phyloP scores from a whole-genome alignment of 2,329 filamentous ascomycete genomes.

The Exophiala aquamarina region DNA sequence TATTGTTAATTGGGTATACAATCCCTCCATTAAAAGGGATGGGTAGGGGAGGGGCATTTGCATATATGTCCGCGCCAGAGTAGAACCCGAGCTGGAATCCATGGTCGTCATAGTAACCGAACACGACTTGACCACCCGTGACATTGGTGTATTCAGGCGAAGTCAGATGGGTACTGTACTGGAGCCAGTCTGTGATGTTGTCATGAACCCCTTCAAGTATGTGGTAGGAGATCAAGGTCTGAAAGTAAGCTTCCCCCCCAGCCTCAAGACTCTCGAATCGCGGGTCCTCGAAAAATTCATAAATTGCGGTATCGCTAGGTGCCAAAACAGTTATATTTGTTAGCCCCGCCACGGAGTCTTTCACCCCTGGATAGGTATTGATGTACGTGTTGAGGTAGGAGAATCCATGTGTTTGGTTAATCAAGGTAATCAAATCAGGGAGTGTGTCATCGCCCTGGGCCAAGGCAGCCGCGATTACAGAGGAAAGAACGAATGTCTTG shows the following conservation, averaged over 20 bases:
- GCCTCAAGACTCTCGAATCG: background rate
- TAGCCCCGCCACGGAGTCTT: background rate
- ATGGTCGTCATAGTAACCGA: conserved; percentile 5
- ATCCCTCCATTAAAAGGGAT: background rate
- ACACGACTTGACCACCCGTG: conserved; percentile 7
- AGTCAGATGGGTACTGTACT: background rate
- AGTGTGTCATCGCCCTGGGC: background rate
- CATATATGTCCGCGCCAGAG: conserved; percentile 31
- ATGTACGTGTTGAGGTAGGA: background rate
- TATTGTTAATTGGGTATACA: background rate
- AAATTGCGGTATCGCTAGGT: background rate
- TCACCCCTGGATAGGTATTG: background rate
- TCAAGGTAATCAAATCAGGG: background rate
- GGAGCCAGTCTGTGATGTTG: conserved; percentile 5
- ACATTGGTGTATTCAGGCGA: conserved; percentile 7
- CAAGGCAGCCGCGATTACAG: background rate
- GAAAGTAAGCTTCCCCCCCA: background rate
- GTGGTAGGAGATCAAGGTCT: conserved; percentile 3
- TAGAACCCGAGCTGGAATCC: conserved; percentile 33
- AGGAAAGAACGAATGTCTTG: background rate
- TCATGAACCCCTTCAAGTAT: background rate
- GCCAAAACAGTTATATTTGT: conserved; percentile 1
- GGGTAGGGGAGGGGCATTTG: background rate
- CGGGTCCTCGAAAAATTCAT: background rate
- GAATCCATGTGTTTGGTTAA: background rate